A percentile compares a stretch with the other conserved stretches of the same genome.
phyloP scores from a whole-genome alignment of 2,329 filamentous ascomycete species.

The Aureobasidium sp. region DNA sequence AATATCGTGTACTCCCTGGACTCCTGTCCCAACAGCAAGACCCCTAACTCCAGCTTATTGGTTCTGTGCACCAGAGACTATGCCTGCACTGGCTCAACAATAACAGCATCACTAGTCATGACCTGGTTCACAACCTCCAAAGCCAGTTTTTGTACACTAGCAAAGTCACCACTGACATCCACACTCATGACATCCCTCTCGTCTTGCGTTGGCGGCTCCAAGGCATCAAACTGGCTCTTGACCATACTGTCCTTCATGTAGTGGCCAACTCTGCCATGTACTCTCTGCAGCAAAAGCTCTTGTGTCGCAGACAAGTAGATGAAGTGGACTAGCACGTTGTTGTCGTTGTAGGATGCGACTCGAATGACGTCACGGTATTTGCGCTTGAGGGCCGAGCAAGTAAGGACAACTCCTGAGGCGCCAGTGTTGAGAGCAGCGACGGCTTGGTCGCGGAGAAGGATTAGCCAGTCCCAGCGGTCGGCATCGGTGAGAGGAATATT shows the following conservation, averaged over 20 bases:
- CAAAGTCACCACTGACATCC: constrained; percentile 37
- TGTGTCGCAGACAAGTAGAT: constrained; percentile 80
- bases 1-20: not conserved
- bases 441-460: constrained; percentile 41
- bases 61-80: not conserved
- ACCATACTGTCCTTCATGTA: constrained; percentile 98
- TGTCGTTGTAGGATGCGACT: constrained; percentile 41
- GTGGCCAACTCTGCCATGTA: constrained; percentile 68
- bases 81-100: not conserved
- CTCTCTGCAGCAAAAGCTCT: constrained; percentile 66
- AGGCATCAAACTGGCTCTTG: constrained; percentile 75
- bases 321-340: constrained; percentile 62
- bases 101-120: constrained; percentile 21
- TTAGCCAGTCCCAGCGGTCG: constrained; percentile 96
- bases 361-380: constrained; percentile 77
- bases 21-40: not conserved
- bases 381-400: constrained; percentile 91
- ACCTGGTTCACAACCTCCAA: constrained; percentile 33
- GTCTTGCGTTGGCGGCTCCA: constrained; percentile 71
- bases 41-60: not conserved
- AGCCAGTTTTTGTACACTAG: constrained; percentile 36
- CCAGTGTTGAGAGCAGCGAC: constrained; percentile 28
- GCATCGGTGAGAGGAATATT: constrained; percentile 81
- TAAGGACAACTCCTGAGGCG: constrained; percentile 68
- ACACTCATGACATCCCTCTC: constrained; percentile 40